Base-by-base conservation (phyloP, 2,329 filamentous ascomycete genomes). In the Ophiosphaerella narmari region DNA sequence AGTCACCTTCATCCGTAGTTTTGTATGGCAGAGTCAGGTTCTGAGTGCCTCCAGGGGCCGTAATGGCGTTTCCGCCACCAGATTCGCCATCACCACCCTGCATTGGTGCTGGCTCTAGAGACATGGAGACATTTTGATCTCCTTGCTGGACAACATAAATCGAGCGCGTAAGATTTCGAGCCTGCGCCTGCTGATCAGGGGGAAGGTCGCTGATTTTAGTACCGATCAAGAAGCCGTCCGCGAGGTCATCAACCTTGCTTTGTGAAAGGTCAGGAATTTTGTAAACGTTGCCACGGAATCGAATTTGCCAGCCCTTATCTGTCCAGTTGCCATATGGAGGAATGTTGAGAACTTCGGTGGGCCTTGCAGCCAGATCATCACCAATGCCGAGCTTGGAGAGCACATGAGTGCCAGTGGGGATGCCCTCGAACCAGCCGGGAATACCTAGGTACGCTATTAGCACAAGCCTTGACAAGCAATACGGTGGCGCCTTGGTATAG, bases 271-370 rank as follows among this genome's bases (percentile, higher is more conserved):
- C 82, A 1, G 89, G 89, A 54, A 88, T 82, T 71, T 91, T 91
- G 78, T 86, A 92, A n/a, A 91, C 86, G 63, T 91, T 91, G 59
- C 89, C 89, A 58, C 88, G 89, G 55, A 91, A 83, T 24, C 88
- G 81, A 3, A 91, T 80, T 55, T 86, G 90, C 89, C 89, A 92
- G 31, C 87, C 87, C 50, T 84, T 73, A n/a, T 86, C 78, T 1
- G 89, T 91, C 85, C 87, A 92, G 57, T 92, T 92, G n/a, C 80
- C 89, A 9, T 78, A 78, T 2, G 77, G 77, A 11, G 87, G 87
- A 7, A 91, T 68, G 56, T 90, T 91, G 52, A 91, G 73, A 4
- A 88, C 87, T 54, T 89, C 81, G 0, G 87, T 90, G 0, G 88
- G 88, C 48, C 80, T 75, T 2, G 86, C 84, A 40, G 74, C 79